Conservation (phyloP, 2,329 filamentous ascomycete genomes). For the Claviceps pusilla region DNA sequence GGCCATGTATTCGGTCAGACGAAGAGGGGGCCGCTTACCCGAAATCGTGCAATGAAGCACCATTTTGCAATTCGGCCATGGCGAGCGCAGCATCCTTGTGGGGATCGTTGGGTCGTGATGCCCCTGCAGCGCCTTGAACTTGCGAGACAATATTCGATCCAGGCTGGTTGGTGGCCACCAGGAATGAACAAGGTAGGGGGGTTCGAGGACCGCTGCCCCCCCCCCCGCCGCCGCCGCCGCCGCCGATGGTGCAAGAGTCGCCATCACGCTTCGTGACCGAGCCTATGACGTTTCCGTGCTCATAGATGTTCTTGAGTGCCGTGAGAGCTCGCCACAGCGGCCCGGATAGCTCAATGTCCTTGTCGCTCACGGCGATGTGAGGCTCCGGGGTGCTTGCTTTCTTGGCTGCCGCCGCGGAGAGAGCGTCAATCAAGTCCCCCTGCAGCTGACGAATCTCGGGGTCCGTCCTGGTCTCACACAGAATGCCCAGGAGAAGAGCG, state of each 20-base stretch:
- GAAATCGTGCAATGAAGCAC: constrained; percentile 32
- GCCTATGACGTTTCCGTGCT: constrained; percentile 44
- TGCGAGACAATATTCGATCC: constrained; percentile 12
- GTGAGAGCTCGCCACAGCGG: constrained; percentile 45
- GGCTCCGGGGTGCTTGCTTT: constrained; percentile 39
- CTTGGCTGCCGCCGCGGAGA: constrained; percentile 50
- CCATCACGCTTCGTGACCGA: constrained; percentile 34
- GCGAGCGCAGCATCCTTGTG: constrained; percentile 48
- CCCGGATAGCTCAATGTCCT: constrained; percentile 46
- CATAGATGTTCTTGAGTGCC: constrained; percentile 50
- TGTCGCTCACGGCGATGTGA: constrained; percentile 39
- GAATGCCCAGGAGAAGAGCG: constrained; percentile 46
- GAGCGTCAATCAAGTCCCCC: constrained; percentile 46
- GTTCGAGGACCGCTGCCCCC: constrained; percentile 27
- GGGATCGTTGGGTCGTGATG: constrained; percentile 26
- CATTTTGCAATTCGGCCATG: constrained; percentile 52
- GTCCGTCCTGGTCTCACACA: constrained; percentile 48
- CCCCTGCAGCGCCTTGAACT: constrained; percentile 13
- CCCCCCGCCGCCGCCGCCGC: constrained; percentile 24
- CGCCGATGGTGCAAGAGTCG: constrained; percentile 22
- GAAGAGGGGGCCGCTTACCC: constrained; percentile 15
- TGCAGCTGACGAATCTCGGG: constrained; percentile 49
- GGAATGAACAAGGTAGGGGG: constrained; percentile 18
- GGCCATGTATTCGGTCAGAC: too few species aligned
- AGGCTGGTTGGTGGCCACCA: constrained; percentile 9